Conservation (phyloP, 1,284 basidiomycete species). For the Malassezia vespertilionis region DNA sequence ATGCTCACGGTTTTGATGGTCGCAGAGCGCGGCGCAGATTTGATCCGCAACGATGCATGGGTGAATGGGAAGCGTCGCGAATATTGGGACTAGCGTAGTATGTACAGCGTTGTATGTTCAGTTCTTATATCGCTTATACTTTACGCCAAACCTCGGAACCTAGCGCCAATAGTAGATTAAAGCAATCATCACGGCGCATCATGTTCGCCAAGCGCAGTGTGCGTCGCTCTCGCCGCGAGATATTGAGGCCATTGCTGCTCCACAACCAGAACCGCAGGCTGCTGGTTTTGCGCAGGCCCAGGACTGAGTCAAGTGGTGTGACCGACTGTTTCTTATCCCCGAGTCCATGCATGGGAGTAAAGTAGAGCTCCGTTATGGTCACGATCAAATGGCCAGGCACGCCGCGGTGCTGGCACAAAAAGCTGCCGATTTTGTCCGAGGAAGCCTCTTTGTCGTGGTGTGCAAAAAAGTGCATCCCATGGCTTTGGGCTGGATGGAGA, state of each 20-base stretch:
- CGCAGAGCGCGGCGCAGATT: constrained; percentile 42
- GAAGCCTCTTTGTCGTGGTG: background rate
- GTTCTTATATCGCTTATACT: no score
- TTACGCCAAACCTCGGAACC: constrained; percentile 17
- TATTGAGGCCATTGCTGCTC: constrained; percentile 36
- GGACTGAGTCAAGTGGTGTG: constrained; percentile 33
- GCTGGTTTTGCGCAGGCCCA: constrained; percentile 41
- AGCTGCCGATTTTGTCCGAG: constrained; percentile 32
- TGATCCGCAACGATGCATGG: constrained; percentile 41
- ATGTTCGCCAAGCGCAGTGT: constrained; percentile 35
- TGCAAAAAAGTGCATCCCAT: no score
- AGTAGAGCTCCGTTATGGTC: constrained; percentile 37
- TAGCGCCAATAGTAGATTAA: constrained; percentile 40
- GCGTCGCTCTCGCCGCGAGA: constrained; percentile 29
- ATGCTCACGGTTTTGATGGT: constrained; percentile 39
- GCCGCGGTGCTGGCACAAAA: constrained; percentile 44
- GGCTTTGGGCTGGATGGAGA: no score
- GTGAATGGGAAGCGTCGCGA: constrained; percentile 17
- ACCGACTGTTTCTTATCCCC: constrained; percentile 23
- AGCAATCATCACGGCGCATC: constrained; percentile 40
- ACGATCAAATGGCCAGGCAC: constrained; percentile 40
- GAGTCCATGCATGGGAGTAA: constrained; percentile 34
- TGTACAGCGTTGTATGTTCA: no score
- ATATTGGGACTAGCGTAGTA: background rate
- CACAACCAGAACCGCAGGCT: constrained; percentile 34